These are phyloP conservation scores for Aciculosporium take DNA, from an alignment of 2,329 filamentous ascomycete species.

Conservation along the genomic window DNA sequence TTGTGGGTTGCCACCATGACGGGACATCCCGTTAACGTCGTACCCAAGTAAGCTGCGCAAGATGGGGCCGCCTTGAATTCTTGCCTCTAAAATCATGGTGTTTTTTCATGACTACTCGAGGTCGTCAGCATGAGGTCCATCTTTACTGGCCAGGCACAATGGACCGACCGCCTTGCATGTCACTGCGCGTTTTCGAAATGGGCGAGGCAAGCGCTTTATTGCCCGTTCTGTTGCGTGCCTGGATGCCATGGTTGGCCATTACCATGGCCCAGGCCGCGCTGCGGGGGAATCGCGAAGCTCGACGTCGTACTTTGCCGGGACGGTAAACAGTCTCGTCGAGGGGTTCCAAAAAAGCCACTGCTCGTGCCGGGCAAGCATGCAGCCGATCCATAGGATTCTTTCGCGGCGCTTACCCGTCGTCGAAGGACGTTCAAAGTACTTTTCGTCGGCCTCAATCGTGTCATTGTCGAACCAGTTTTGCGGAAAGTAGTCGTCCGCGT, in stretches of 20 bases:
- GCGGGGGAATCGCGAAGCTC: not conserved
- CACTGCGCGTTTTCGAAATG: no score
- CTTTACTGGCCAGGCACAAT: no score
- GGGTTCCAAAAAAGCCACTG: constrained; percentile 31
- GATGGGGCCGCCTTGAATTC: no score
- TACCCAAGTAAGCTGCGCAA: no score
- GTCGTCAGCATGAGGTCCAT: no score
- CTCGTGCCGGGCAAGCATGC: constrained; percentile 26
- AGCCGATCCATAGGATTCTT: constrained; percentile 44
- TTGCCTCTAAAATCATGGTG: no score
- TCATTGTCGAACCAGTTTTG: constrained; percentile 41
- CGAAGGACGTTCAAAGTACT: constrained; percentile 46
- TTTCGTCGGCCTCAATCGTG: constrained; percentile 52
- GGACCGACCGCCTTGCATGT: no score
- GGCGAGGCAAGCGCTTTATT: no score
- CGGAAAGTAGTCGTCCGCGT: constrained; percentile 44
- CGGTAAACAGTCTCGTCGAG: constrained; percentile 20
- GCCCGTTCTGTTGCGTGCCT: not conserved
- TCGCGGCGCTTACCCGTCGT: constrained; percentile 43
- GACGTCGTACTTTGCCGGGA: constrained; percentile 1
- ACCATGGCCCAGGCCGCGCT: not conserved
- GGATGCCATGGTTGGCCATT: not conserved
- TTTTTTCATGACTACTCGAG: no score
- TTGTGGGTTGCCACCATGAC: no score
- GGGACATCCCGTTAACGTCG: no score